Percentiles rank a stretch among this genome's conserved stretches.
phyloP scores from a whole-genome alignment of 345 rosid genomes.

The Rhizophora apiculata region DNA sequence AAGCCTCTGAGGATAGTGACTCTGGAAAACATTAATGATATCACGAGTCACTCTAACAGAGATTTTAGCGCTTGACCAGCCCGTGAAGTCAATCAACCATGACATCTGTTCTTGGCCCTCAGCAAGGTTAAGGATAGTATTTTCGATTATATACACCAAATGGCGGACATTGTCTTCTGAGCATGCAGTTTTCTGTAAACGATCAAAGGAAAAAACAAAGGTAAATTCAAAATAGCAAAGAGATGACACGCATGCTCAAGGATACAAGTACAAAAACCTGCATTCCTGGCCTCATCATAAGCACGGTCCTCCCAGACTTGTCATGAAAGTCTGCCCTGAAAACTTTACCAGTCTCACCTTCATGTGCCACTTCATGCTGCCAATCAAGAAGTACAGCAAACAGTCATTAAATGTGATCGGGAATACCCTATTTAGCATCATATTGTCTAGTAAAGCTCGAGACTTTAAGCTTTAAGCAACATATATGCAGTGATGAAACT shows the following conservation, averaged over 20 bases:
- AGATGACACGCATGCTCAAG: neutral
- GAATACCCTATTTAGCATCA: too few relatives aligned
- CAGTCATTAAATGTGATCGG: too few relatives aligned
- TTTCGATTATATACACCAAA: conserved; percentile 29
- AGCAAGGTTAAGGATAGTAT: conserved; percentile 19
- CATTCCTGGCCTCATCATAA: conserved; percentile 34
- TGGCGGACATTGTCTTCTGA: conserved; percentile 26
- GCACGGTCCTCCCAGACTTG: conserved; percentile 30
- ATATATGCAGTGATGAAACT: neutral
- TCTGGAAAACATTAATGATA: conserved; percentile 25
- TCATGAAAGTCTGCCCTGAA: conserved; percentile 32
- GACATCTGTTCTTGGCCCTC: conserved; percentile 36
- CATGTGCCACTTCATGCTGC: conserved; percentile 33
- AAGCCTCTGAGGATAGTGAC: conserved; percentile 34
- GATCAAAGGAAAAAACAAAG: neutral
- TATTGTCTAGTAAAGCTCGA: too few relatives aligned
- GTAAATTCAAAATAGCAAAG: neutral
- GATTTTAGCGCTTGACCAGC: conserved; percentile 22
- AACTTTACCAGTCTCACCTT: conserved; percentile 31
- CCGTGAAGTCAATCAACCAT: conserved; percentile 31
- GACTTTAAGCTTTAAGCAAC: neutral
- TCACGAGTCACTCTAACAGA: conserved; percentile 23
- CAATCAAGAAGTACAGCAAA: neutral
- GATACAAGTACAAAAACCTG: conserved; percentile 10
- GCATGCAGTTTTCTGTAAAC: conserved; percentile 19